Percentiles rank a stretch among this genome's conserved stretches.
Conservation (phyloP, 139 green algal species). For the Asterochloris sp. region DNA sequence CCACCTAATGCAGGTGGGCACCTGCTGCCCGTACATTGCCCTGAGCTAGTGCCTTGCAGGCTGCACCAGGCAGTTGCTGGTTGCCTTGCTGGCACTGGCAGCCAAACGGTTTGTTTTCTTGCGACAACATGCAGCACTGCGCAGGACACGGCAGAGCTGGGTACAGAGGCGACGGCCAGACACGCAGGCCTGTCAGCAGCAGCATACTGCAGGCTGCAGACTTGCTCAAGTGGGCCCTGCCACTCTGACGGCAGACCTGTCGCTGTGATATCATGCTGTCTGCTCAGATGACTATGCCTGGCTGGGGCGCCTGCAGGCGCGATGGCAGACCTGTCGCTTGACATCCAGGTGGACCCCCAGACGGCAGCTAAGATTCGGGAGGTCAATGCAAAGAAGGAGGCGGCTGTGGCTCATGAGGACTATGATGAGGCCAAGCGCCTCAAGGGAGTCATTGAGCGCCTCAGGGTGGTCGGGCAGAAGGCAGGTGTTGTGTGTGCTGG, state of each 20-base stretch:
- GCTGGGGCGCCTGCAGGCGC: constrained; percentile 14
- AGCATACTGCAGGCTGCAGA: no score
- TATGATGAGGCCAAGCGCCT: constrained; percentile 95
- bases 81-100: no score
- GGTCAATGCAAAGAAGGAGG: constrained; percentile 64
- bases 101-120: no score
- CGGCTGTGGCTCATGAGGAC: constrained; percentile 81
- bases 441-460: constrained; percentile 43
- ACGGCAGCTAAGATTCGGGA: constrained; percentile 61
- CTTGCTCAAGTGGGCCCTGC: no score
- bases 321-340: constrained; percentile 61
- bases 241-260: background rate
- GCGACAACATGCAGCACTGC: no score
- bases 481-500: background rate
- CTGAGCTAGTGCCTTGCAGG: no score
- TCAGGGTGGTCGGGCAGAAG: constrained; percentile 21
- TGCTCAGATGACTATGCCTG: background rate
- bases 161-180: no score
- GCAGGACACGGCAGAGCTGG: no score
- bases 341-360: constrained; percentile 64
- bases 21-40: constrained; percentile 4
- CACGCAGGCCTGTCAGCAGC: no score
- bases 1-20: constrained; percentile 11
- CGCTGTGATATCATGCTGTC: background rate
- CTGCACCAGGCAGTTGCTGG: no score